A percentile compares a stretch with the other conserved stretches of the same genome.
phyloP scores from a whole-genome alignment of 768 basidiomycete genomes.

The Rhodotorula kratochvilovae region DNA sequence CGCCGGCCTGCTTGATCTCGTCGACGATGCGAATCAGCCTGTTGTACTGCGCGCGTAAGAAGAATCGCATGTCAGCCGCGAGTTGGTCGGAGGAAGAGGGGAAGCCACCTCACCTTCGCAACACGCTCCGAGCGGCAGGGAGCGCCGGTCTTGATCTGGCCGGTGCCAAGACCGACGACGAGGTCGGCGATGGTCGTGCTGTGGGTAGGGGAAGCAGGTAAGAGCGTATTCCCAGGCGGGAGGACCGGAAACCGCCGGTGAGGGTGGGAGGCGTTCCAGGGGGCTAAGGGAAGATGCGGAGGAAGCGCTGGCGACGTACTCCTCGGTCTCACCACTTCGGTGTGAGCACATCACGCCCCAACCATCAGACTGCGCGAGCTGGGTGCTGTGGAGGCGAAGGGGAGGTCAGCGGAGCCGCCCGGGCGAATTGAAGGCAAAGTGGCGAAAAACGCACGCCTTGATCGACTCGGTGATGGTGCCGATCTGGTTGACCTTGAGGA shows the following conservation, averaged over 20 bases:
- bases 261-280: too few species aligned
- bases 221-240: background rate
- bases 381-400: slow-evolving; percentile 52
- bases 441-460: slow-evolving; percentile 58
- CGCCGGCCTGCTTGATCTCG: slow-evolving; percentile 54
- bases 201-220: background rate
- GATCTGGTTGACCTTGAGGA: slow-evolving; percentile 99
- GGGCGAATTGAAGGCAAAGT: slow-evolving; percentile 49
- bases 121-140: slow-evolving; percentile 94
- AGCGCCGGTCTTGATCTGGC: slow-evolving; percentile 98
- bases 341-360: slow-evolving; percentile 68
- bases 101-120: slow-evolving; percentile 56
- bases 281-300: too few species aligned
- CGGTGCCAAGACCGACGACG: slow-evolving; percentile 76
- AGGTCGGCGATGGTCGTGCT: slow-evolving; percentile 39
- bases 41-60: background rate
- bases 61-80: background rate
- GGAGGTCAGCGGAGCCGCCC: too few species aligned
- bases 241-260: too few species aligned
- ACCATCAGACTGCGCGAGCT: slow-evolving; percentile 87
- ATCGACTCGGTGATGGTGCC: slow-evolving; percentile 93
- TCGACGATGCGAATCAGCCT: slow-evolving; percentile 79
- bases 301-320: slow-evolving; percentile 1
- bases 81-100: too few species aligned
- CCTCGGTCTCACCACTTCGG: slow-evolving; percentile 94